Percentiles rank a stretch among this genome's conserved stretches.
These are phyloP conservation scores for Aspergillus sclerotiicarbonarius DNA, from an alignment of 495 filamentous ascomycete genomes.

Conservation along the genomic window DNA sequence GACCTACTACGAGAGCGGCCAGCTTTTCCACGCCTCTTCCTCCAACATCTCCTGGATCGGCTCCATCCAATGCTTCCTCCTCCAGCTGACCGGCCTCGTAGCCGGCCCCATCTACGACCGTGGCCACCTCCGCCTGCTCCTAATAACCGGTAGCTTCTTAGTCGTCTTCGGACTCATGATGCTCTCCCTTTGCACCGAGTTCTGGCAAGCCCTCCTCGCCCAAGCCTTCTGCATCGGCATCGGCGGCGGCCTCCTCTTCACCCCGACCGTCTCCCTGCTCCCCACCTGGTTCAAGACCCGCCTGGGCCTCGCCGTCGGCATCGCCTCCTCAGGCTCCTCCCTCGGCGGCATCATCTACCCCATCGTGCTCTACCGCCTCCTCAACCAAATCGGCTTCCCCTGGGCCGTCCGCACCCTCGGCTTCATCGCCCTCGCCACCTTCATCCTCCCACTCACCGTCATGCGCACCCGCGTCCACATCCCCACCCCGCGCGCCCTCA, in stretches of 20 bases:
- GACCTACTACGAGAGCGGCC: conserved; percentile 22
- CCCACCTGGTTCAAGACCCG: conserved; percentile 35
- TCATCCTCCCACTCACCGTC: conserved; percentile 35
- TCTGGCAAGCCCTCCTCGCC: conserved; percentile 33
- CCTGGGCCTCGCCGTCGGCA: conserved; percentile 37
- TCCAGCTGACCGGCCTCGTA: conserved; percentile 53
- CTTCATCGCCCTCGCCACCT: conserved; percentile 46
- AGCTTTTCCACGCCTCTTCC: conserved; percentile 27
- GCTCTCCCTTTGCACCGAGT: conserved; percentile 33
- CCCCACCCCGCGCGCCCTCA: conserved; percentile 13
- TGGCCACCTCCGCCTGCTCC: conserved; percentile 51
- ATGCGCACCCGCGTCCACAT: conserved; percentile 38
- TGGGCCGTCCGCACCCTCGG: conserved; percentile 48
- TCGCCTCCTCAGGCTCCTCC: conserved; percentile 33
- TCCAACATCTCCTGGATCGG: conserved; percentile 51
- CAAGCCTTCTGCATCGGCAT: conserved; percentile 40
- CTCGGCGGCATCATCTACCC: conserved; percentile 51
- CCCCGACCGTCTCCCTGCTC: conserved; percentile 33
- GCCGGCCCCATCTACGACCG: conserved; percentile 58
- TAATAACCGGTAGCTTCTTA: conserved; percentile 30
- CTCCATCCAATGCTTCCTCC: conserved; percentile 53
- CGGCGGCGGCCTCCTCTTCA: conserved; percentile 34
- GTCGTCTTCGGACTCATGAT: conserved; percentile 45
- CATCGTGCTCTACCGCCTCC: conserved; percentile 42
- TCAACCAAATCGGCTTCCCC: conserved; percentile 40